phyloP scores from a whole-genome alignment of 192 early-diverging fungal genomes.

The Chytriomyces sp. region DNA sequence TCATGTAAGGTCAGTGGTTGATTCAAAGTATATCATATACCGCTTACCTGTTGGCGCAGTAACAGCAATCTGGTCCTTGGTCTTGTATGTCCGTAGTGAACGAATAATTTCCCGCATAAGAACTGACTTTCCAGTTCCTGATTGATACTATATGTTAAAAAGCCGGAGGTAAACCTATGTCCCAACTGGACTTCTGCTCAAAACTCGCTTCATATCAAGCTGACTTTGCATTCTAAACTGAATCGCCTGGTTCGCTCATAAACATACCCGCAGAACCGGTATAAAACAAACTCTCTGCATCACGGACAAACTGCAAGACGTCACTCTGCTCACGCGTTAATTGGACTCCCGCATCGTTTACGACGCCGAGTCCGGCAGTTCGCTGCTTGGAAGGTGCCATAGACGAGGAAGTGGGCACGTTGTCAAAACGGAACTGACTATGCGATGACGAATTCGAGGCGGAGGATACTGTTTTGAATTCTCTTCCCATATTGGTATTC shows the following conservation, averaged over 20 bases:
- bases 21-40: background rate
- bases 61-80: slow-evolving; percentile 47
- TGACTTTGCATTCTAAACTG: background rate
- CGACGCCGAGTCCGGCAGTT: background rate
- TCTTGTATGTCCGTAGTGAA: slow-evolving; percentile 13
- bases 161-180: slow-evolving; percentile 14
- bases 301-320: slow-evolving; percentile 39
- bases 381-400: too few relatives aligned
- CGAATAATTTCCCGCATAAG: slow-evolving; percentile 50
- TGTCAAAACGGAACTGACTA: too few relatives aligned
- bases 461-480: background rate
- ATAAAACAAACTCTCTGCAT: slow-evolving; percentile 54
- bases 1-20: background rate
- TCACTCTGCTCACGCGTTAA: slow-evolving; percentile 35
- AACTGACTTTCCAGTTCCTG: slow-evolving; percentile 47
- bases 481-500: too few relatives aligned
- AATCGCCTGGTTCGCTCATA: background rate
- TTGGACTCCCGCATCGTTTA: background rate
- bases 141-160: background rate
- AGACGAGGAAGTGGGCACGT: too few relatives aligned
- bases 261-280: slow-evolving; percentile 59
- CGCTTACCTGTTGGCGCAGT: slow-evolving; percentile 37
- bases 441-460: too few relatives aligned
- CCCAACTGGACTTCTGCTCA: slow-evolving; percentile 35
- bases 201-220: slow-evolving; percentile 17